Evolutionary conservation across 805 yeast species (phyloP).

Genomic region (Yarrowia phangngaensis): DNA sequence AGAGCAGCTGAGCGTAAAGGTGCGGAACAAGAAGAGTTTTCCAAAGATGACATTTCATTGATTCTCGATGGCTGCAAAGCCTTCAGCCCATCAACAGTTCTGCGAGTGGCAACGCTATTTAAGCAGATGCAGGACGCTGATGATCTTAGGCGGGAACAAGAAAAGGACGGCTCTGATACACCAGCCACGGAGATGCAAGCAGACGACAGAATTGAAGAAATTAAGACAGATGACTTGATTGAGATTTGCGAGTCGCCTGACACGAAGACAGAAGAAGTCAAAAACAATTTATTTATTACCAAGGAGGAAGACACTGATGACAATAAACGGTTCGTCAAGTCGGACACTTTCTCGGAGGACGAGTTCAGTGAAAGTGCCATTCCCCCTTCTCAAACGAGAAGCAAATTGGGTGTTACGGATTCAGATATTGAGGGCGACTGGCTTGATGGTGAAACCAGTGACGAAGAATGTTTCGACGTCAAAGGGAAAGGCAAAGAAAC

Average conservation of each 20-base stretch:
- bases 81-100: conserved; percentile 12
- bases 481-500: conserved; percentile 20
- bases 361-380: no score
- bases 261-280: no score
- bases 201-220: not conserved
- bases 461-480: conserved; percentile 4
- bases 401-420: not conserved
- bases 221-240: no score
- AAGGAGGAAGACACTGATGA: no score
- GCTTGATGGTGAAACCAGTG: not conserved
- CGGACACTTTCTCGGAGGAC: no score
- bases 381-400: no score
- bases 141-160: conserved; percentile 12
- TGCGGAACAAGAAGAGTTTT: not conserved
- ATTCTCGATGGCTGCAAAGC: conserved; percentile 13
- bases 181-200: not conserved
- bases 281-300: no score
- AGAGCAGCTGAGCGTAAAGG: conserved; percentile 3
- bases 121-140: conserved; percentile 24
- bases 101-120: conserved; percentile 9
- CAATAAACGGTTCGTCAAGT: no score
- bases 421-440: conserved; percentile 16
- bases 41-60: conserved; percentile 1
- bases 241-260: no score
- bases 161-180: no score